phyloP scores from a whole-genome alignment of 2,329 filamentous ascomycete genomes.

The Penicillium sclerotigenum region DNA sequence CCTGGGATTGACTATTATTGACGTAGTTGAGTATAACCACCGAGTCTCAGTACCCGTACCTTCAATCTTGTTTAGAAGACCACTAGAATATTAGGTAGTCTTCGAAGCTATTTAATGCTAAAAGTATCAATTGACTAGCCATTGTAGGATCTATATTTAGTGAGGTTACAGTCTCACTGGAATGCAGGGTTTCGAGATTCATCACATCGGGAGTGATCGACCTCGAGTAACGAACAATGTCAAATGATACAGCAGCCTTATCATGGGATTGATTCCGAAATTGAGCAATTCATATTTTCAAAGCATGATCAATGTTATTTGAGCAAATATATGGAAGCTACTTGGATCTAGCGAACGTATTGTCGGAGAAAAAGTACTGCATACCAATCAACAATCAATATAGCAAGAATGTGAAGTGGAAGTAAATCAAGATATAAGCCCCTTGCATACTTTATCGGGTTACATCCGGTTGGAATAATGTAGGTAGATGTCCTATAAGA shows the following conservation, averaged over 20 bases:
- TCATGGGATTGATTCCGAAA: neutral
- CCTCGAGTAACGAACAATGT: neutral
- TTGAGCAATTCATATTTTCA: no score
- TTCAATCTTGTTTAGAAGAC: neutral
- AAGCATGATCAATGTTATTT: neutral
- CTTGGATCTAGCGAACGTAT: neutral
- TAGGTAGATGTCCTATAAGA: neutral
- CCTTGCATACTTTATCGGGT: constrained; percentile 1
- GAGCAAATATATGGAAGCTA: neutral
- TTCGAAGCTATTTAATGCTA: neutral
- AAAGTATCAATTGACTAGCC: neutral
- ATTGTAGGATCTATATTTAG: neutral
- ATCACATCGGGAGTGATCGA: neutral
- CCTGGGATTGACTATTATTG: no score
- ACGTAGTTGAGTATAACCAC: neutral
- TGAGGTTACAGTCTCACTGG: neutral
- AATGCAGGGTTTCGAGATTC: constrained; percentile 1
- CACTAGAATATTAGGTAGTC: neutral
- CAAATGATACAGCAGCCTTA: neutral
- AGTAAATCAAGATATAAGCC: neutral
- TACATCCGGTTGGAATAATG: neutral
- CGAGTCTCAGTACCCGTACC: neutral
- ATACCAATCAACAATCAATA: neutral
- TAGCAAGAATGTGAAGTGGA: neutral
- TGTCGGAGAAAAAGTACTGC: neutral